Evolutionary conservation across 1,139 yeast species (phyloP), one percentile per base, ranked within the genome.

Genomic region (Yamadazyma triangularis): DNA sequence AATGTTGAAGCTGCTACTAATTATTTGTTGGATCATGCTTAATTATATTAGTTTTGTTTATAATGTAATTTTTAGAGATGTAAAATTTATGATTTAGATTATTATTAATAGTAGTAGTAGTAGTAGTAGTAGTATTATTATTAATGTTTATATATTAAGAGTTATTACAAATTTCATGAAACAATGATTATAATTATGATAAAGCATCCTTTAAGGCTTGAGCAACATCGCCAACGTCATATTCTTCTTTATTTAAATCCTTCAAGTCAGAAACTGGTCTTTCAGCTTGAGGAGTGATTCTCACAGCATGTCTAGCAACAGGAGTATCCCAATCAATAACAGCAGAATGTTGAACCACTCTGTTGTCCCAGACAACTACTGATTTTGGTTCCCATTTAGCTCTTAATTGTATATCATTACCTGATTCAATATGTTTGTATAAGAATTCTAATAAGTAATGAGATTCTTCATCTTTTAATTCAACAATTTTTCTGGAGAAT

Each of bases 1-100:
- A 76, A 84, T 48, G 60, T 88, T 31, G 89, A 82, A 41, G 81
- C 81, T 33, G 96, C 96, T 15, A 84, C 95, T 8, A 88, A 89
- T 53, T 79, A 70, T 48, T 64, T 89, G 44, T 66, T 88, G 46
- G 96, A 88, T 50, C 70, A 75, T 41, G 37, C 34, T 18, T 34
- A n/a, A n/a, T n/a, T n/a, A n/a, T n/a, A n/a, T n/a, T n/a, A n/a
- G n/a, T n/a, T n/a, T n/a, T n/a, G n/a, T n/a, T n/a, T n/a, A n/a
- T n/a, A n/a, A n/a, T n/a, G n/a, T n/a, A n/a, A n/a, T n/a, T n/a
- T n/a, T n/a, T n/a, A n/a, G n/a, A n/a, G n/a, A n/a, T n/a, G n/a
- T n/a, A n/a, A n/a, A n/a, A n/a, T n/a, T n/a, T n/a, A n/a, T n/a
- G n/a, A n/a, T n/a, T n/a, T n/a, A n/a, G n/a, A n/a, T n/a, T n/a